Conservation (phyloP, 2,329 filamentous ascomycete species). For the Neoascochyta sp. region DNA sequence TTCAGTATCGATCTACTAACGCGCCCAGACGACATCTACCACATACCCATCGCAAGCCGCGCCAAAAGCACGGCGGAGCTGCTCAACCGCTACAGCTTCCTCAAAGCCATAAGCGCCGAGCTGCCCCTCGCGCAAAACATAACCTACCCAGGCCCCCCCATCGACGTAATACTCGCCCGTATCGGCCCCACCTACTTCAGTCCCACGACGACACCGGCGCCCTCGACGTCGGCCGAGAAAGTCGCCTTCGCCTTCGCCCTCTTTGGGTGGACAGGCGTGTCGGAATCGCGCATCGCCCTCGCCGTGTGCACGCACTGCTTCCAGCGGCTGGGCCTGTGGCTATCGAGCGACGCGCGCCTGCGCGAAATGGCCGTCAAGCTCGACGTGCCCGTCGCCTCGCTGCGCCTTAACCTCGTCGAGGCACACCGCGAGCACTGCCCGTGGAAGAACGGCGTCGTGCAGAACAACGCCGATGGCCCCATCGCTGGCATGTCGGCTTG, state of each 20-base stretch:
- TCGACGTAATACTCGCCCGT: slow-evolving; percentile 24
- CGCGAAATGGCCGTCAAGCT: slow-evolving; percentile 35
- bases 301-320: slow-evolving; percentile 83
- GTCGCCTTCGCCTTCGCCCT: slow-evolving; percentile 38
- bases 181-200: slow-evolving; percentile 24
- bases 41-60: slow-evolving; percentile 47
- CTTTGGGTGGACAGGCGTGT: slow-evolving; percentile 52
- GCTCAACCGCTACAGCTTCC: slow-evolving; percentile 40
- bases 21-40: slow-evolving; percentile 58
- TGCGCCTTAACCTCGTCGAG: slow-evolving; percentile 37
- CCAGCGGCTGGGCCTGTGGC: slow-evolving; percentile 85
- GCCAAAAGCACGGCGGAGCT: slow-evolving; percentile 38
- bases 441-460: slow-evolving; percentile 38
- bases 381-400: slow-evolving; percentile 23
- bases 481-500: slow-evolving; percentile 35
- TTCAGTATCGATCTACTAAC: slow-evolving; percentile 16
- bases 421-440: slow-evolving; percentile 42
- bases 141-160: slow-evolving; percentile 27
- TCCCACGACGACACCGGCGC: slow-evolving; percentile 6
- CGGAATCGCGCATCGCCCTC: slow-evolving; percentile 63
- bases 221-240: slow-evolving; percentile 18
- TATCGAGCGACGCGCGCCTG: slow-evolving; percentile 57
- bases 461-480: slow-evolving; percentile 31
- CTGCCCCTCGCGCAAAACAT: slow-evolving; percentile 34
- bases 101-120: slow-evolving; percentile 31